Percentiles rank a stretch among this genome's conserved stretches.
These are phyloP conservation scores for Monosporascus sp. DNA, from an alignment of 2,329 filamentous ascomycete species.

Conservation along the genomic window DNA sequence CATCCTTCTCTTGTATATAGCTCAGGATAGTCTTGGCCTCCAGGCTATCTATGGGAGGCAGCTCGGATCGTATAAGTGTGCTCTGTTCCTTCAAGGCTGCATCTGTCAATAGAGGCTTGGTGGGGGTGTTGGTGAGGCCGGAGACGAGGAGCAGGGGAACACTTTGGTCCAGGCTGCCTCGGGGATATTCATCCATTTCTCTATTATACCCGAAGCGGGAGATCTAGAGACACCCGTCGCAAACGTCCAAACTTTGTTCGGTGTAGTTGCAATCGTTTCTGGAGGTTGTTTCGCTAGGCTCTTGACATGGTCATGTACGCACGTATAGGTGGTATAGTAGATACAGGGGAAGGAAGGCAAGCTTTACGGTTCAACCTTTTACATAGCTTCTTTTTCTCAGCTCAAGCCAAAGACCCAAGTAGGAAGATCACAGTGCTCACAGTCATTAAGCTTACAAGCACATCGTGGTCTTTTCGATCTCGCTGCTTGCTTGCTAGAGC, in stretches of 20 bases:
- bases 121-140: slow-evolving; percentile 54
- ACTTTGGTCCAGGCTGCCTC: slow-evolving; percentile 79
- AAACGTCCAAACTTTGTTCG: not conserved
- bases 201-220: slow-evolving; percentile 3
- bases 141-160: slow-evolving; percentile 79
- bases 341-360: not conserved
- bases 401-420: too few relatives aligned
- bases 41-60: slow-evolving; percentile 60
- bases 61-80: slow-evolving; percentile 63
- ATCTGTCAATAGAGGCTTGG: slow-evolving; percentile 35
- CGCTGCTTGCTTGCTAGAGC: too few relatives aligned
- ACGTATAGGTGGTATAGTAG: not conserved
- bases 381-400: too few relatives aligned
- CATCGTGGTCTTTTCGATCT: too few relatives aligned
- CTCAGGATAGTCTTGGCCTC: slow-evolving; percentile 61
- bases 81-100: slow-evolving; percentile 53
- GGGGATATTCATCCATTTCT: slow-evolving; percentile 73
- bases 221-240: slow-evolving; percentile 12
- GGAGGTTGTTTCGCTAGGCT: not conserved
- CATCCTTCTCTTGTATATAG: slow-evolving; percentile 63
- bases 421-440: too few relatives aligned
- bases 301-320: not conserved
- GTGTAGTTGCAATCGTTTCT: not conserved
- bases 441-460: too few relatives aligned
- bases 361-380: not conserved